Percentiles rank a stretch among this genome's conserved stretches.
These are phyloP conservation scores for Tolypocladium album DNA, from an alignment of 2,329 filamentous ascomycete species.

Conservation along the genomic window DNA sequence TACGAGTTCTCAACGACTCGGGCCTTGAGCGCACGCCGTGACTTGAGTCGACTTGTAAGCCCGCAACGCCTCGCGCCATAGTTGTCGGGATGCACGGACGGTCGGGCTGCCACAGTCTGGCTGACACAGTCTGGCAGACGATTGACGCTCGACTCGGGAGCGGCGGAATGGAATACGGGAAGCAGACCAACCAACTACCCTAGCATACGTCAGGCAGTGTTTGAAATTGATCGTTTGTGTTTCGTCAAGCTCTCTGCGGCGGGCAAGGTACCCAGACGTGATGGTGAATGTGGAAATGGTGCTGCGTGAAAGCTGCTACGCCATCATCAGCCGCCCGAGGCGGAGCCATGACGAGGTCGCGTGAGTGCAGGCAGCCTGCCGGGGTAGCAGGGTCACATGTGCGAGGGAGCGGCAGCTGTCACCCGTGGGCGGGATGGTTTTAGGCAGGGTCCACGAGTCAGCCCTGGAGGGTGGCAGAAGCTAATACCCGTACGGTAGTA, in stretches of 20 bases:
- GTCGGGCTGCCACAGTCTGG: not conserved
- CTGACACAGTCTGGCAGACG: not conserved
- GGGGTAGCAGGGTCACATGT: not conserved
- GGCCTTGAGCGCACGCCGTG: not conserved
- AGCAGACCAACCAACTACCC: not conserved
- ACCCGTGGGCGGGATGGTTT: not conserved
- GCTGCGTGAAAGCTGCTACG: not conserved
- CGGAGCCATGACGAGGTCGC: not conserved
- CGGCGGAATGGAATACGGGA: not conserved
- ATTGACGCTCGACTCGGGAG: not conserved
- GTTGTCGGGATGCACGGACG: not conserved
- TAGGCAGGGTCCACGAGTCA: not conserved
- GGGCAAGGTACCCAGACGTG: not conserved
- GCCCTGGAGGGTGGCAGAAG: not conserved
- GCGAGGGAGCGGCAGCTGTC: not conserved
- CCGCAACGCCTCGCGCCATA: not conserved
- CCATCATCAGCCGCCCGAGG: not conserved
- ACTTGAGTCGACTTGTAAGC: not conserved
- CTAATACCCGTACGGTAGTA: not conserved
- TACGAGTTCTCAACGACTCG: not conserved
- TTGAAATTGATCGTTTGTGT: slow-evolving; percentile 4
- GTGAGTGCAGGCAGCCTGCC: not conserved
- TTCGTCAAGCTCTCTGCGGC: not conserved
- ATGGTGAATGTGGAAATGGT: not conserved
- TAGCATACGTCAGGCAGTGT: slow-evolving; percentile 4